Base-by-base conservation (phyloP, 345 rosid species). In the Trapa incisa region DNA sequence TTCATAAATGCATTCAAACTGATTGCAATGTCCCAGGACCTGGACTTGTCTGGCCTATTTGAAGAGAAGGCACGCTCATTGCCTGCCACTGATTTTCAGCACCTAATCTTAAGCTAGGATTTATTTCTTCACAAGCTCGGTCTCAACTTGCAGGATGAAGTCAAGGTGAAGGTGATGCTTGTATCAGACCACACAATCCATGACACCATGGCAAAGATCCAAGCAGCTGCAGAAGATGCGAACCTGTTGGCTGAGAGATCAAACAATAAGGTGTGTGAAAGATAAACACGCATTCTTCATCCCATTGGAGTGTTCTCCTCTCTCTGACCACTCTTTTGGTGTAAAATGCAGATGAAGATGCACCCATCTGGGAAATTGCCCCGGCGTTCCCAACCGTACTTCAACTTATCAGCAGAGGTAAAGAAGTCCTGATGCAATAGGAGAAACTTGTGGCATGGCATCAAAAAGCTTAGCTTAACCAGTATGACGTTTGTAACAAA, bases 21-120 rank as follows among this genome's bases (percentile, higher is more conserved):
- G 83, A 90, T 90, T 76, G 97, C 97, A 64, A 90, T 90, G 98
- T 93, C 96, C 42, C 80, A 80, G 48, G 98, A 93, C 75, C 89
- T 92, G 15, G 97, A 92, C 82, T 80, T 90, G 79, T 90, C 96
- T 43, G 94, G 97, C 74, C 96, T 88, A 11, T 93, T 93, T 11
- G 91, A 85, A 85, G 92, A 80, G 73, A 83, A 81, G 84, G 98
- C 76, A 78, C 77, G 86, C 67, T 61, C 65, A 17, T 22, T 68
- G 58, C 68, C 35, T 74, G 57, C 38, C 70, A 37, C 42, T 39
- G 61, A 15, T 35, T 50, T 66, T 13, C 33, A 63, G 38, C 58
- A 32, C 16, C 10, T 14, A 39, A 6, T 61, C 67, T 45, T 66
- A 67, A 48, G 67, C 52, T 39, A 17, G 35, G 2, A 48, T 22